A percentile compares a stretch with the other conserved stretches of the same genome.
phyloP scores from a whole-genome alignment of 2,329 filamentous ascomycete genomes.

The Calonectria honghensis region DNA sequence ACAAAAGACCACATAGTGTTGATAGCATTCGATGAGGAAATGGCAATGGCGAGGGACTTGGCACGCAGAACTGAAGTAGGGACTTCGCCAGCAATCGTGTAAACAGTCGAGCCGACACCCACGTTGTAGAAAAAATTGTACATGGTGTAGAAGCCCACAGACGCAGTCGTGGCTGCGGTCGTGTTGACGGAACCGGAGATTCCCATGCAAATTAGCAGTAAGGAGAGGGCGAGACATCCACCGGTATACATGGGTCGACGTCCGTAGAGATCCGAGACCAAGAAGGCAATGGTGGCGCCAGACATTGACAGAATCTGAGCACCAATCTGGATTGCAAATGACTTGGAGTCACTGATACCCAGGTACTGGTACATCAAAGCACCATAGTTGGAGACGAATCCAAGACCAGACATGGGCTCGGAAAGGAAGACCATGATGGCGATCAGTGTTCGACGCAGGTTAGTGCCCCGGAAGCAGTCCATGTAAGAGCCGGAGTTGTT shows the following conservation, averaged over 20 bases:
- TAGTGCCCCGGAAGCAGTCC: constrained; percentile 66
- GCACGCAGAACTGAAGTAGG: constrained; percentile 65
- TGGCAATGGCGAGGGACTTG: constrained; percentile 66
- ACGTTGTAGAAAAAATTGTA: constrained; percentile 65
- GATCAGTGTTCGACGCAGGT: constrained; percentile 65
- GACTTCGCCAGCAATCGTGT: constrained; percentile 65
- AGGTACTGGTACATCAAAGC: constrained; percentile 58
- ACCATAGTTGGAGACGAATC: constrained; percentile 66
- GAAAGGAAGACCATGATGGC: constrained; percentile 65
- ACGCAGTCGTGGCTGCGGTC: constrained; percentile 50
- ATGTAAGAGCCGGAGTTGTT: constrained; percentile 60
- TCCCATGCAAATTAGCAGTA: constrained; percentile 55
- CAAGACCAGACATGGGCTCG: constrained; percentile 67
- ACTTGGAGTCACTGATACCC: constrained; percentile 53
- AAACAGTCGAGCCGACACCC: constrained; percentile 64
- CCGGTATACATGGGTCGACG: constrained; percentile 56
- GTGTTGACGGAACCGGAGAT: constrained; percentile 53
- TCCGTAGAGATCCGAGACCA: constrained; percentile 54
- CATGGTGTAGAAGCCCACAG: constrained; percentile 62
- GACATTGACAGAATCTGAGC: constrained; percentile 56
- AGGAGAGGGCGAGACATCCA: constrained; percentile 50
- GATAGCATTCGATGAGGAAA: constrained; percentile 63
- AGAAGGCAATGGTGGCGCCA: constrained; percentile 54
- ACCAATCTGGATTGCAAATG: constrained; percentile 56
- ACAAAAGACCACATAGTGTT: constrained; percentile 66